These are phyloP conservation scores for Zalerion maritima DNA, from an alignment of 495 filamentous ascomycete genomes.

Conservation along the genomic window DNA sequence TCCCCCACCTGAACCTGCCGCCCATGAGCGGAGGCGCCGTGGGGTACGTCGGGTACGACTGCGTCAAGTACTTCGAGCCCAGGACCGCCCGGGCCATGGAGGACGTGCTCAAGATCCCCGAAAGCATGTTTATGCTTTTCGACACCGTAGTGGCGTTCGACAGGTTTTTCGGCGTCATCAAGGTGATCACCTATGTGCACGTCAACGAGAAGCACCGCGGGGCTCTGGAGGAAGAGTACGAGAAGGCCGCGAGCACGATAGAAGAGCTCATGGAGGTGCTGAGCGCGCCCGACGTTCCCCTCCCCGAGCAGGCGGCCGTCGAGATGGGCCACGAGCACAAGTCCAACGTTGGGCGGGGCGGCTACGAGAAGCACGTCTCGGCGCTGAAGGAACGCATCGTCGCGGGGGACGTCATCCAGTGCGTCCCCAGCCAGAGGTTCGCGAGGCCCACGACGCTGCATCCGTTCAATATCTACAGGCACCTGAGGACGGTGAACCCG, in stretches of 20 bases:
- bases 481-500: constrained; percentile 87
- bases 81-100: constrained; percentile 75
- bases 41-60: constrained; percentile 95
- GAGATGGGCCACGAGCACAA: constrained; percentile 57
- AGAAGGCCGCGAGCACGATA: constrained; percentile 46
- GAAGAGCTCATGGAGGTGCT: constrained; percentile 52
- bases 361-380: constrained; percentile 78
- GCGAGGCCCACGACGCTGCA: constrained; percentile 79
- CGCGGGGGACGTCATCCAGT: constrained; percentile 90
- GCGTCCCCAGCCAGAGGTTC: constrained; percentile 86
- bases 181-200: constrained; percentile 77
- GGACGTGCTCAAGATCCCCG: constrained; percentile 75
- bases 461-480: constrained; percentile 96
- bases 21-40: constrained; percentile 82
- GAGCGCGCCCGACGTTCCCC: constrained; percentile 53
- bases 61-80: constrained; percentile 93
- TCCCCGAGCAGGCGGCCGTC: constrained; percentile 65
- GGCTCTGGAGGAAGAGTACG: constrained; percentile 42
- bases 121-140: constrained; percentile 94
- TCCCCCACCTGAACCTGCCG: constrained; percentile 69
- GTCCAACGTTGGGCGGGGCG: constrained; percentile 83
- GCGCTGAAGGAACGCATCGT: constrained; percentile 74
- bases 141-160: constrained; percentile 93
- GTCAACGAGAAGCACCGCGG: constrained; percentile 38
- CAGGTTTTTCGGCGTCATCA: constrained; percentile 82